Conservation (phyloP, 352 stramenopile species). For the Thraustotheca clavata region DNA sequence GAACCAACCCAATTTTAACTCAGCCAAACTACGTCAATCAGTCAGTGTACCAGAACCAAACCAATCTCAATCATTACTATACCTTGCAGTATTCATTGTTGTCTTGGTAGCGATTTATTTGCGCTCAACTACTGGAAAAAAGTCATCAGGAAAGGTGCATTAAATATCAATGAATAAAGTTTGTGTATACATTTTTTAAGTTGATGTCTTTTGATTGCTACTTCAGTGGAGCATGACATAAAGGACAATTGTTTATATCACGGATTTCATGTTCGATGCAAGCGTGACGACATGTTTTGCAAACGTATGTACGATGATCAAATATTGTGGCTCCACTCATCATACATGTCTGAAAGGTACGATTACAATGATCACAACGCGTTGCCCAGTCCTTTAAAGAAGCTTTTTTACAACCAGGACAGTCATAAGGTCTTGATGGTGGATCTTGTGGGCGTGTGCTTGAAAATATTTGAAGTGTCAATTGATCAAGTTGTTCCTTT, state of each 20-base stretch:
- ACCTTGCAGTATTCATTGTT: no score
- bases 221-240: conserved; percentile 73
- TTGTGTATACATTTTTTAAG: no score
- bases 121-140: no score
- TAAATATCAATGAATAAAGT: no score
- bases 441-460: conserved; percentile 65
- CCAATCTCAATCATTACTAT: no score
- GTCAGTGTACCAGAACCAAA: no score
- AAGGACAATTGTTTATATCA: conserved; percentile 72
- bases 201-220: no score
- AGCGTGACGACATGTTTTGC: conserved; percentile 81
- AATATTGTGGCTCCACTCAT: conserved; percentile 69
- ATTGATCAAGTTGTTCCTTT: conserved; percentile 42
- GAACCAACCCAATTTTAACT: no score
- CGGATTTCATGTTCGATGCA: conserved; percentile 80
- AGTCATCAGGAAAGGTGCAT: no score
- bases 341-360: conserved; percentile 64
- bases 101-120: no score
- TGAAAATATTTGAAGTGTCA: conserved; percentile 84
- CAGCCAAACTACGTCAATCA: no score
- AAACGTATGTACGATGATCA: conserved; percentile 63
- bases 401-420: conserved; percentile 64
- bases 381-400: conserved; percentile 83
- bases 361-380: conserved; percentile 72
- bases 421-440: conserved; percentile 66